Evolutionary conservation across 352 stramenopile species (phyloP), one percentile per base, ranked within the genome.

Genomic region (Phytophthora podocarpi): DNA sequence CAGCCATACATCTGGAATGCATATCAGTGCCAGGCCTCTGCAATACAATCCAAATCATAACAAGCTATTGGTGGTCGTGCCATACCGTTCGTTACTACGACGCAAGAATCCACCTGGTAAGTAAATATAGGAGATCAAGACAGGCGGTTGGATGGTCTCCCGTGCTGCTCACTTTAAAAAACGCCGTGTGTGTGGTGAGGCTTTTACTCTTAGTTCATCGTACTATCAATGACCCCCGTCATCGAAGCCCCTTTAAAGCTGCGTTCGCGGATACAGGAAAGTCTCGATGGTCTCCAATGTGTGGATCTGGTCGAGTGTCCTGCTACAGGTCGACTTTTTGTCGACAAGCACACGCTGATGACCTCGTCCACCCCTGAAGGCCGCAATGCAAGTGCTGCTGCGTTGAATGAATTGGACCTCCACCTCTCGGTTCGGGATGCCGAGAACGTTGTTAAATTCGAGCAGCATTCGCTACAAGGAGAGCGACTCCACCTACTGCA

Each of bases 281-380:
- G 63, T 52, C 21, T 51, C 30, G 20, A 56, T 58, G 63, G 72
- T 23, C 56, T 74, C n/a, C 71, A 80, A 35, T 78, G 61, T 46
- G 78, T 90, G 52, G 83, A 90, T 47, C 46, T 89, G 45, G 76
- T 90, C 13, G 65, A 82, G 36, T 80, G 69, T 36, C 39, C 28
- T 26, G 37, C 46, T 27, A 61, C 45, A 13, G 35, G 35, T 23
- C 47, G 45, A 39, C 30, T 74, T n/a, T 64, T 80, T 32, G 67
- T 91, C 13, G 82, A 90, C 65, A 91, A 91, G 55, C 70, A 87
- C 69, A 87, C 80, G 16, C 43, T 72, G 10, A 64, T 74, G 55
- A 72, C 67, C 13, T 70, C 66, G n/a, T 47, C 40, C 10, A 62
- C 59, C 23, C 11, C 21, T 4, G 57, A 67, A 58, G 61, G 49